Conservation (phyloP, 169 alveolate genomes). For the Plasmodium fragile region DNA sequence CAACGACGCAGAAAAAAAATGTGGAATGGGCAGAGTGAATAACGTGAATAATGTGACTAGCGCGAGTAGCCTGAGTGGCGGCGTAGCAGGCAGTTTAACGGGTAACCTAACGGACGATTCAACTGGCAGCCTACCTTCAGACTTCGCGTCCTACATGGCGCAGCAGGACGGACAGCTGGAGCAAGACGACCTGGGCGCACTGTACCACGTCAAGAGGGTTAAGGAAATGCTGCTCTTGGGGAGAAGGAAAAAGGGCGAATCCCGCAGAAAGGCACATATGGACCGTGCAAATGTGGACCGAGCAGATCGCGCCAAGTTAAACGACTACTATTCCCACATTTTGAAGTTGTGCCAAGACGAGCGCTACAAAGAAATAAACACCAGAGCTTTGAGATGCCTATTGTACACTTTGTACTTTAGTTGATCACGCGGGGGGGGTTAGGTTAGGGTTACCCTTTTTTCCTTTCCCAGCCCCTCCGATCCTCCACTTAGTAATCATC, state of each 20-base stretch:
- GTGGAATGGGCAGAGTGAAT: not conserved
- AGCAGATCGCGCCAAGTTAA: not conserved
- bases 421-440: not conserved
- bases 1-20: not conserved
- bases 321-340: slow-evolving; percentile 18
- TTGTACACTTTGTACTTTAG: slow-evolving; percentile 22
- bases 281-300: not conserved
- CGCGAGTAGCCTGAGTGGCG: no score
- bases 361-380: slow-evolving; percentile 47
- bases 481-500: not conserved
- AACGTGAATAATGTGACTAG: no score
- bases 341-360: slow-evolving; percentile 41
- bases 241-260: not conserved
- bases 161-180: not conserved
- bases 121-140: not conserved
- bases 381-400: slow-evolving; percentile 44
- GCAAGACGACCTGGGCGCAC: not conserved
- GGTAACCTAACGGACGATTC: not conserved
- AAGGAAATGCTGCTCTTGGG: not conserved
- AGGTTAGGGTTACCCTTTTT: not conserved
- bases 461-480: not conserved
- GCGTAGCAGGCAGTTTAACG: not conserved
- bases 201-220: not conserved
- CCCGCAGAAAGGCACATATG: not conserved
- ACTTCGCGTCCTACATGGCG: not conserved